Base-by-base conservation (phyloP, 208 protist genomes). In the Acanthamoeba sp. region DNA sequence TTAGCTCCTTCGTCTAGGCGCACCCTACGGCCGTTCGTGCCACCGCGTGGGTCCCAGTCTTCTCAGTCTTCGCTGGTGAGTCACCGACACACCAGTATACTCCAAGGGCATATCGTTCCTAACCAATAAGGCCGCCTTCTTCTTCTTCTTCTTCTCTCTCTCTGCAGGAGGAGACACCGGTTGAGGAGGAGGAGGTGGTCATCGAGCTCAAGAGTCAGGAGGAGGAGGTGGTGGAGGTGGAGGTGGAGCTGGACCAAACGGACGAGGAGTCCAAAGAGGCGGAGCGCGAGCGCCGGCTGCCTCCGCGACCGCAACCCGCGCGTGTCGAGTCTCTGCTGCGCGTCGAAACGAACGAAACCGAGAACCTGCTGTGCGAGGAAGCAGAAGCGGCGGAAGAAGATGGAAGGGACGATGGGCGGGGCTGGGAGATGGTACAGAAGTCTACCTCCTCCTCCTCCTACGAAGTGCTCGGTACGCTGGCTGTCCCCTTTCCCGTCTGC, bases 1-100 rank as follows among this genome's bases (percentile, higher is more conserved):
- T 20, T 52, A 89, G 80, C 52, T 89, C 45, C 80, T 6, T 45
- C 80, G 7, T 89, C 80, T 29, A 89, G 20, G 10, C 80, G 80
- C 29, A 59, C 80, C 2, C 52, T 29, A 9, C 40, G 80, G 20
- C 80, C 80, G 2, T 89, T 89, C 29, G 22, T 89, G 80, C 80
- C 80, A 7, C 80, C 80, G 2, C 45, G 80, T 14, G 52, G 52
- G 5, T 89, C 80, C 5, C 80, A 89, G 32, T 52, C 40, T 34
- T 78, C 69, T 5, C 29, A 48, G 36, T 48, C 69, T 24, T 78
- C 38, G 36, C 20, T 78, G 18, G 34, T 57, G 22, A n/a, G n/a
- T n/a, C n/a, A n/a, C n/a, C n/a, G n/a, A n/a, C n/a, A n/a, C n/a
- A n/a, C n/a, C n/a, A n/a, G n/a, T n/a, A n/a, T n/a, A n/a, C n/a